Conservation (phyloP, 306 rosid genomes). For the Lotus japonicus region DNA sequence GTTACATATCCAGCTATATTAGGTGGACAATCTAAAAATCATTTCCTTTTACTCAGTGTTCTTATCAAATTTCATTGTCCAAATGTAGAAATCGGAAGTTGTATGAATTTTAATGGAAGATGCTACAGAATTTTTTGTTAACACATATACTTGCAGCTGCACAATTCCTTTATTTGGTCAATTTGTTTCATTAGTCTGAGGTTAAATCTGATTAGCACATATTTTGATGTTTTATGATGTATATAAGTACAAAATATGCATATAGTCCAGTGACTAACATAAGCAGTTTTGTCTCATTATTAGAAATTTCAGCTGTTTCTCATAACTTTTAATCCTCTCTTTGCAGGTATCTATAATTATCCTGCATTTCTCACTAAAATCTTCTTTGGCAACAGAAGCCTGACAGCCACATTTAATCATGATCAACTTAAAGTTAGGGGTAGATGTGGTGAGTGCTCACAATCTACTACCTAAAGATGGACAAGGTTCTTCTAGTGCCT, state of each 20-base stretch:
- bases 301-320: slow-evolving; percentile 4
- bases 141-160: not conserved
- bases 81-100: not conserved
- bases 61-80: not conserved
- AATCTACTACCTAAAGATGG: slow-evolving; percentile 84
- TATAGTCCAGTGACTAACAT: not conserved
- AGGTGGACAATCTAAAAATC: not conserved
- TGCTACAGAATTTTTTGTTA: too few species aligned
- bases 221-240: not conserved
- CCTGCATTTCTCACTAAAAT: slow-evolving; percentile 6
- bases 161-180: too few species aligned
- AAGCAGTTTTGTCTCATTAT: not conserved
- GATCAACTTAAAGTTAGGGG: slow-evolving; percentile 75
- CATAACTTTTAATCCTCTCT: not conserved
- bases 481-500: slow-evolving; percentile 69
- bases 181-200: too few species aligned
- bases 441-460: slow-evolving; percentile 75
- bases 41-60: not conserved
- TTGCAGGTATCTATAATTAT: slow-evolving; percentile 22
- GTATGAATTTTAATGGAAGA: not conserved
- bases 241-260: not conserved
- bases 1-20: not conserved
- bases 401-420: slow-evolving; percentile 17
- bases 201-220: not conserved
- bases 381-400: slow-evolving; percentile 4